phyloP scores from a whole-genome alignment of 2,329 filamentous ascomycete genomes.

The Teratosphaeriaceae sp. region DNA sequence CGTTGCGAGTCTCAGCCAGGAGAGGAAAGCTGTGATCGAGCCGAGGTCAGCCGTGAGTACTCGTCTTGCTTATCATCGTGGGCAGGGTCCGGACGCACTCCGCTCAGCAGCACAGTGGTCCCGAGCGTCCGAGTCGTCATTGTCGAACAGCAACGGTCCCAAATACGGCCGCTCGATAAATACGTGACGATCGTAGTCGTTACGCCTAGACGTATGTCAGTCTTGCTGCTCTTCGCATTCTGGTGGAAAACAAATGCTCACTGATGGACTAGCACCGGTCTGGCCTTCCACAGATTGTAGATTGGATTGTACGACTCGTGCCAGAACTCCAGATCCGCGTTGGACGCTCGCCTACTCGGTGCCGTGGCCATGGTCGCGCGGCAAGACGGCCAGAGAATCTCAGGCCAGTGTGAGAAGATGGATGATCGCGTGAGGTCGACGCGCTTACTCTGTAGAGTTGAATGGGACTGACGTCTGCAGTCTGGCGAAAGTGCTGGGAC shows the following conservation, averaged over 20 bases:
- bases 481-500: neutral
- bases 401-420: too few relatives aligned
- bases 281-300: conserved; percentile 43
- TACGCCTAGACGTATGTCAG: too few relatives aligned
- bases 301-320: conserved; percentile 43
- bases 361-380: conserved; percentile 1
- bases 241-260: too few relatives aligned
- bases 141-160: conserved; percentile 65
- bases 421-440: too few relatives aligned
- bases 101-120: conserved; percentile 76
- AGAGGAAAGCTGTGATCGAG: conserved; percentile 57
- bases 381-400: too few relatives aligned
- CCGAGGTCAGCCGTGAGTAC: too few relatives aligned
- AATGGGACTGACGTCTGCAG: neutral
- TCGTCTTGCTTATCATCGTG: neutral
- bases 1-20: conserved; percentile 80
- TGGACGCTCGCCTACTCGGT: conserved; percentile 6
- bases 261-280: conserved; percentile 46
- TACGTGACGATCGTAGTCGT: conserved; percentile 35
- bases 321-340: conserved; percentile 22
- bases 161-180: conserved; percentile 59
- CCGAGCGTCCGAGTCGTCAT: conserved; percentile 65
- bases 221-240: too few relatives aligned
- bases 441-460: neutral
- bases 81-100: conserved; percentile 42